phyloP scores from a whole-genome alignment of 1,284 basidiomycete species.

The Austroboletus rostrupii region DNA sequence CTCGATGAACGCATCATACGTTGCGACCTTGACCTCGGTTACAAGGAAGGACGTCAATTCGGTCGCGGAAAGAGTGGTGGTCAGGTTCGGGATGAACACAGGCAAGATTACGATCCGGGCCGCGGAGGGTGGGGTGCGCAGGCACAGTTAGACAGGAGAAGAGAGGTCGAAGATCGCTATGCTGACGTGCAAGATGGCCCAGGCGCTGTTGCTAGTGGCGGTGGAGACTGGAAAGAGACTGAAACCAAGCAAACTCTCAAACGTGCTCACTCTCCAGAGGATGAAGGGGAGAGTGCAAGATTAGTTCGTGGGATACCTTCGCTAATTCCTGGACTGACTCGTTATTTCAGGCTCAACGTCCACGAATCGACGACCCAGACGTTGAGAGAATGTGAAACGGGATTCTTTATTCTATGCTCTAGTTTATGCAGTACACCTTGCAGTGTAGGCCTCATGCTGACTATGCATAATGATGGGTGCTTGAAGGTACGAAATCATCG shows the following conservation, averaged over 20 bases:
- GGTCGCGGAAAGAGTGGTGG: slow-evolving; percentile 96
- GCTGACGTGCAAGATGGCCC: slow-evolving; percentile 78
- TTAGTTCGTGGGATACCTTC: slow-evolving; percentile 39
- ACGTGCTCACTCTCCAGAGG: slow-evolving; percentile 65
- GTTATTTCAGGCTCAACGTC: slow-evolving; percentile 42
- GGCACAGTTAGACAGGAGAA: slow-evolving; percentile 77
- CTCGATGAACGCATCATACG: slow-evolving; percentile 99
- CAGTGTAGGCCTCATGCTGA: slow-evolving; percentile 9
- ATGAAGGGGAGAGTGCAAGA: slow-evolving; percentile 57
- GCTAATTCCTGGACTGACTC: slow-evolving; percentile 8
- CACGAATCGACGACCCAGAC: slow-evolving; percentile 59
- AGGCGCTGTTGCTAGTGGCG: slow-evolving; percentile 79
- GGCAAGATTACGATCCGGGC: slow-evolving; percentile 95
- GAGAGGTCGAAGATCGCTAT: slow-evolving; percentile 88
- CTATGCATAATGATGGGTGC: slow-evolving; percentile 7
- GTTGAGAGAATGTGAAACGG: slow-evolving; percentile 60
- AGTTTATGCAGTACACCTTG: slow-evolving; percentile 13
- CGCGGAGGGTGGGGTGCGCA: slow-evolving; percentile 96
- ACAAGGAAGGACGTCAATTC: slow-evolving; percentile 95
- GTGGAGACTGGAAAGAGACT: slow-evolving; percentile 75
- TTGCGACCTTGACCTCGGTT: slow-evolving; percentile 97
- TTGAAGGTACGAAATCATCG: slow-evolving; percentile 38
- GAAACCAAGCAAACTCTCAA: slow-evolving; percentile 49
- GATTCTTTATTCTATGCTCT: slow-evolving; percentile 16
- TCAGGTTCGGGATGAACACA: slow-evolving; percentile 93